Base-by-base conservation (phyloP, 805 yeast genomes). In the Wickerhamiella dianesei region DNA sequence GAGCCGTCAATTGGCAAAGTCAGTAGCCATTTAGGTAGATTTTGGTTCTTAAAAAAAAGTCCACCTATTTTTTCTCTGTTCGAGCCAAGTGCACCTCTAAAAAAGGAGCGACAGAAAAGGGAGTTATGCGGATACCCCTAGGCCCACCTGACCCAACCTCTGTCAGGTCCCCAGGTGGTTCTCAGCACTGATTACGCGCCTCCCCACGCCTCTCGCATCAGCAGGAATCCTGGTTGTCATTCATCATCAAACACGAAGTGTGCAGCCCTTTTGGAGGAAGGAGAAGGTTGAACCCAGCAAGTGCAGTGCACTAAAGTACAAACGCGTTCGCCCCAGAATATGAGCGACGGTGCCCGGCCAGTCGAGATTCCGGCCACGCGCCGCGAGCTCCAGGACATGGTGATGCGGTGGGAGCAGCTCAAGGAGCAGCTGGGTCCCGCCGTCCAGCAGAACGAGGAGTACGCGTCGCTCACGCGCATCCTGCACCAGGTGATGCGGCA, bases 381-480 rank as follows among this genome's bases (percentile, higher is more conserved):
- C 35, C 55, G 47, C 46, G 45, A 67, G 40, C 43, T 59, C 55
- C 52, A 56, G 56, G 50, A 61, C 51, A 41, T 59, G 61, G 50
- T 50, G 55, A 48, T 50, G 43, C 59, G 59, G 44, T 53, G 56
- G 58, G 56, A 50, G 45, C 49, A 50, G 46, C 53, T 55, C 43
- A 53, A 54, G 43, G 35, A 45, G 40, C 55, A 53, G 50, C 54
- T 48, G 47, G 63, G 62, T 43, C 50, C 54, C 47, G 52, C 50
- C 16, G 61, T 48, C 18, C n/a, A 41, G 16, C 58, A 54, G 37
- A 54, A 51, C 48, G 62, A 58, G 36, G 60, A 60, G 53, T 54
- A 53, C 47, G 59, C 57, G 48, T 59, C 57, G 36, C 49, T 53
- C 21, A 44, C 55, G 46, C 53, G 49, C 20, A 35, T 46, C 17